These are phyloP conservation scores for Tremella mesenterica DNA, from an alignment of 768 basidiomycete genomes.

Conservation along the genomic window DNA sequence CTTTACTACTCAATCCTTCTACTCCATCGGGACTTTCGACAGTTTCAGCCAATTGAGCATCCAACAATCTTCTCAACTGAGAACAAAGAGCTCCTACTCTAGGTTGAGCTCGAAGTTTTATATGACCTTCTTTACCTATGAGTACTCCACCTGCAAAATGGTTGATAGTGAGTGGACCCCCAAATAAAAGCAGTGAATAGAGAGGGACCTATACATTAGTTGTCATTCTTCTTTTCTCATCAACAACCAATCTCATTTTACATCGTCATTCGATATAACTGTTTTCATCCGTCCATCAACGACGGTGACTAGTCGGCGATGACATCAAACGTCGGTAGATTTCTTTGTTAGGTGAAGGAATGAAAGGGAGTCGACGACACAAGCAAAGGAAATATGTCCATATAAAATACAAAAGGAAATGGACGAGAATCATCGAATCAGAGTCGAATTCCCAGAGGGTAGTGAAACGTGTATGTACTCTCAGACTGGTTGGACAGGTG, in stretches of 20 bases:
- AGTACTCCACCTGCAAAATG: conserved; percentile 71
- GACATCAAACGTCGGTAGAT: background rate
- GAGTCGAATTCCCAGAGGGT: no score
- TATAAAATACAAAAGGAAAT: no score
- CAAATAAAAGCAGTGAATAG: conserved; percentile 77
- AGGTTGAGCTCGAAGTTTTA: conserved; percentile 74
- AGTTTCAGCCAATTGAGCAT: conserved; percentile 57
- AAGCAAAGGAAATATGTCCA: no score
- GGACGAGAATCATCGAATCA: no score
- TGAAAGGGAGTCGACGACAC: background rate
- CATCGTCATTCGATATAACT: no score
- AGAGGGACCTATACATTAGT: conserved; percentile 74
- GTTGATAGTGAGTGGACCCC: conserved; percentile 67
- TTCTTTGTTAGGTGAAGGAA: background rate
- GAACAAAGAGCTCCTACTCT: conserved; percentile 83
- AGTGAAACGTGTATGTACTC: background rate
- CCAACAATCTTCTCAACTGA: conserved; percentile 66
- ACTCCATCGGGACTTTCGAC: conserved; percentile 56
- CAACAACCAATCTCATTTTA: no score
- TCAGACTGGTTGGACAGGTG: background rate
- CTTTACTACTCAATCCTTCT: conserved; percentile 48
- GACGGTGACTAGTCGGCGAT: background rate
- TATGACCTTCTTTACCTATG: conserved; percentile 48
- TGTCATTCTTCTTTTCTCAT: no score
- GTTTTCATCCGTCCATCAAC: no score